These are phyloP conservation scores for Flaveria sonorensis DNA, from an alignment of 129 eudicot species.

Conservation along the genomic window DNA sequence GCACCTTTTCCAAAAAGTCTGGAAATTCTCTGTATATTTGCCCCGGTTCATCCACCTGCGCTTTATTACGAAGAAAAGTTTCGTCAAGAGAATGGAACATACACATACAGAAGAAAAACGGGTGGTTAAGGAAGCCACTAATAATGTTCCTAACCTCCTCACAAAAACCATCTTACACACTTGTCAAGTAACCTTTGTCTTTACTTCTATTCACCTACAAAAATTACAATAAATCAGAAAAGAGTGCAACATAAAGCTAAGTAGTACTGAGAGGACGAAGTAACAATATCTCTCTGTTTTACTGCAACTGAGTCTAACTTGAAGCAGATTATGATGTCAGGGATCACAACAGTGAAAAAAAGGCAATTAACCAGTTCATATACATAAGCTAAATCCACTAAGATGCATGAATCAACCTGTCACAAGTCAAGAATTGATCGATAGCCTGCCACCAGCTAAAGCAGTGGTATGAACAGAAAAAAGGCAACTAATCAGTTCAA, in stretches of 20 bases:
- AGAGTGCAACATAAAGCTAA: no score
- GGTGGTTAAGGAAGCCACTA: slow-evolving; percentile 8
- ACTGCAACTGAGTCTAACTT: no score
- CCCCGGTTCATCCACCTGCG: slow-evolving; percentile 90
- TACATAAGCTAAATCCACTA: slow-evolving; percentile 50
- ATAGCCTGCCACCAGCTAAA: neutral
- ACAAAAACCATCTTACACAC: slow-evolving; percentile 79
- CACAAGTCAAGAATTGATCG: no score
- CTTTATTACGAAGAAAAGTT: slow-evolving; percentile 21
- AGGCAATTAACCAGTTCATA: slow-evolving; percentile 49
- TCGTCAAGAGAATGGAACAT: neutral
- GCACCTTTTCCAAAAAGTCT: slow-evolving; percentile 83
- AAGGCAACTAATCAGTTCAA: no score
- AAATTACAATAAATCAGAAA: neutral
- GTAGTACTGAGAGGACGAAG: no score
- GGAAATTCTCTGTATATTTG: slow-evolving; percentile 93
- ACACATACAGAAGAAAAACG: slow-evolving; percentile 8
- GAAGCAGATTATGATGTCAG: no score
- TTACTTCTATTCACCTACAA: slow-evolving; percentile 70
- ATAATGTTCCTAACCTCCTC: slow-evolving; percentile 60
- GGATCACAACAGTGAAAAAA: no score
- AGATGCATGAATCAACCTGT: neutral
- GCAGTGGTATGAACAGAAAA: no score
- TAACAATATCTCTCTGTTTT: no score
- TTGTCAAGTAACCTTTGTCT: slow-evolving; percentile 72